These are phyloP conservation scores for Suillus occidentalis DNA, from an alignment of 768 basidiomycete genomes.

Conservation along the genomic window DNA sequence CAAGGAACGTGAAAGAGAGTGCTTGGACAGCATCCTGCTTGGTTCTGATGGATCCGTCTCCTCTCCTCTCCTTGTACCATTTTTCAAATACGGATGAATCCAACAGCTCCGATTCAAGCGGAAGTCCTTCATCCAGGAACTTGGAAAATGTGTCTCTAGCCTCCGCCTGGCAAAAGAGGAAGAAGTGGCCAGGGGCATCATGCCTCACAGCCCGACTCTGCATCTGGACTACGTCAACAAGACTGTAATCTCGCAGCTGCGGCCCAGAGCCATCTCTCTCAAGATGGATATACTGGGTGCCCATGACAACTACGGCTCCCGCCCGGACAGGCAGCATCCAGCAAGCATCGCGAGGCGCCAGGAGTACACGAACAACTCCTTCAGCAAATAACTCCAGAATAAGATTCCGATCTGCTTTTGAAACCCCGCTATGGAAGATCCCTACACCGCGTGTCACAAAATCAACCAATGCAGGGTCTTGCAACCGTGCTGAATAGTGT, in stretches of 20 bases:
- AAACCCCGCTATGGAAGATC: slow-evolving; percentile 76
- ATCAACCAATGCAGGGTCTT: slow-evolving; percentile 64
- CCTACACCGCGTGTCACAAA: slow-evolving; percentile 85
- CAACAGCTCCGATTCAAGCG: slow-evolving; percentile 79
- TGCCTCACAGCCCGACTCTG: slow-evolving; percentile 81
- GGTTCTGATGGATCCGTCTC: slow-evolving; percentile 38
- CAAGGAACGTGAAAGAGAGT: slow-evolving; percentile 81
- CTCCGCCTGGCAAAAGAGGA: slow-evolving; percentile 89
- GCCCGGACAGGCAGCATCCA: slow-evolving; percentile 90
- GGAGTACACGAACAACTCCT: slow-evolving; percentile 74
- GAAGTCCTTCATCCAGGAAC: slow-evolving; percentile 82
- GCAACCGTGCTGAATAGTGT: slow-evolving; percentile 54
- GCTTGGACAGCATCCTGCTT: slow-evolving; percentile 75
- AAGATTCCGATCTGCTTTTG: slow-evolving; percentile 63
- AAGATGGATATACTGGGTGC: slow-evolving; percentile 78
- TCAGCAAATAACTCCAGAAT: slow-evolving; percentile 82
- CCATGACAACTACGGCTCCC: slow-evolving; percentile 83
- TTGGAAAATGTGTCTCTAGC: slow-evolving; percentile 77
- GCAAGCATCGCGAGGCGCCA: slow-evolving; percentile 81
- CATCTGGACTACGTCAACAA: slow-evolving; percentile 88
- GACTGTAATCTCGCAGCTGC: slow-evolving; percentile 74
- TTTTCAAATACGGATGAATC: slow-evolving; percentile 46
- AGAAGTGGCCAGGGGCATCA: slow-evolving; percentile 61
- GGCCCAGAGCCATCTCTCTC: slow-evolving; percentile 52
- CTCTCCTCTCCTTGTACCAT: slow-evolving; percentile 48